A percentile compares a stretch with the other conserved stretches of the same genome.
phyloP scores from a whole-genome alignment of 106 monocot genomes.

The Narthecium ossifragum region DNA sequence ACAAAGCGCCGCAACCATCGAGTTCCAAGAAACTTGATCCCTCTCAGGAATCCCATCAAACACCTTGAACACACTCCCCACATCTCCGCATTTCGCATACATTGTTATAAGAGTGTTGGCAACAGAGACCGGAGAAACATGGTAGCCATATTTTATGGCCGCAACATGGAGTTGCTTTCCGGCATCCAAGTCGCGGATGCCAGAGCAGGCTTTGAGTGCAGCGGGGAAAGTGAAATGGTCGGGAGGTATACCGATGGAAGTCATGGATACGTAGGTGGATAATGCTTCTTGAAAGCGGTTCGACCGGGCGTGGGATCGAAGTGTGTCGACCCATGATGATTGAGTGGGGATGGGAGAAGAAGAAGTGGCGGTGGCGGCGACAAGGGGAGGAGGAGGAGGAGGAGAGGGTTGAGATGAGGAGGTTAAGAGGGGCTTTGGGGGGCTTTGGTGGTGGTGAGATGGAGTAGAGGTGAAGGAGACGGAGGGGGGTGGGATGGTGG shows the following conservation, averaged over 20 bases:
- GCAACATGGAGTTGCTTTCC: constrained; percentile 72
- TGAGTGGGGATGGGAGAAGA: not conserved
- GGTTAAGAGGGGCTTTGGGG: too few relatives aligned
- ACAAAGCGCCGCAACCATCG: constrained; percentile 52
- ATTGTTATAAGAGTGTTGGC: constrained; percentile 60
- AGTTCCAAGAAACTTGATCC: constrained; percentile 76
- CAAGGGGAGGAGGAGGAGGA: not conserved
- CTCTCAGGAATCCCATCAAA: constrained; percentile 41
- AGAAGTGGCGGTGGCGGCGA: not conserved
- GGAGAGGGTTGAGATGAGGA: constrained; percentile 1
- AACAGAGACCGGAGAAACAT: constrained; percentile 33
- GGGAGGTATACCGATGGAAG: constrained; percentile 32
- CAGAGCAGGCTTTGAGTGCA: constrained; percentile 56
- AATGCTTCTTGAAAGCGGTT: constrained; percentile 32
- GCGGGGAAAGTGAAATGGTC: constrained; percentile 89
- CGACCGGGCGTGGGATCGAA: constrained; percentile 65
- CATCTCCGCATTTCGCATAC: constrained; percentile 50
- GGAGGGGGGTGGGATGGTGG: too few relatives aligned
- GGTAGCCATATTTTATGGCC: constrained; percentile 46
- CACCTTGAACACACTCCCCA: constrained; percentile 33
- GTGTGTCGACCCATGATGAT: constrained; percentile 53
- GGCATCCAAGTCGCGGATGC: constrained; percentile 24
- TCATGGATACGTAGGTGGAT: constrained; percentile 49
- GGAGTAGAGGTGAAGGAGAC: too few relatives aligned
- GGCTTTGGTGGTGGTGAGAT: too few relatives aligned